Evolutionary conservation across 2,329 filamentous ascomycete genomes (phyloP), one percentile per base, ranked within the genome.

Genomic region (Westerdykella aurantiaca): DNA sequence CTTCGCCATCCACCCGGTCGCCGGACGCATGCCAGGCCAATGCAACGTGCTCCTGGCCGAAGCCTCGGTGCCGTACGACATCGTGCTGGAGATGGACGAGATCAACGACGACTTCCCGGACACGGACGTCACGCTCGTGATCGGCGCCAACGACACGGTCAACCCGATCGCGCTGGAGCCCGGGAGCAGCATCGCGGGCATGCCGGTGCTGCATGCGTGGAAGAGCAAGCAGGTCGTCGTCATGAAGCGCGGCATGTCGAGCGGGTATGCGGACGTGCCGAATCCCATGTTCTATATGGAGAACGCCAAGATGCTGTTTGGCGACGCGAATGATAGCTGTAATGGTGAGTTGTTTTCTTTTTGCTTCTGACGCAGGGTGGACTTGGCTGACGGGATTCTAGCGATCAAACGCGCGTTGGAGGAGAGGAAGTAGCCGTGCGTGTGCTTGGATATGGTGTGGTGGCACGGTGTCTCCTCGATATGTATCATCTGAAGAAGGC

Each of bases 241-340:
- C 10, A 95, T 95, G 89, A 95, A 95, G 78, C 76, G 89, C 46
- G 84, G 88, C 40, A 83, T 95, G 84, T 84, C 85, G 5, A 90
- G 85, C 63, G 88, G 88, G 49, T 95, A 95, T 67, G 87, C 89
- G 16, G 88, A 95, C 69, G 87, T 95, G 9, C 86, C 85, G 10
- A 95, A 95, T 62, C 88, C 89, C 1, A 90, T 95, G 87, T 93
- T 94, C 68, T 93, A 83, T 69, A 91, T 90, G 85, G 84, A 86
- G 3, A 85, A 85, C 41, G 89, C 88, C 2, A 86, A 85, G 71
- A 95, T 95, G 89, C 67, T 95, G 46, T 95, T 95, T 69, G 88
- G 89, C 21, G 89, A 95, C 70, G 89, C 89, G 16, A 91, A 88
- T 71, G 78, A 80, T 47, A 86, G 83, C 46, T 91, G 86, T 61